These are phyloP conservation scores for Mycena rosella DNA, from an alignment of 768 basidiomycete species.

Conservation along the genomic window DNA sequence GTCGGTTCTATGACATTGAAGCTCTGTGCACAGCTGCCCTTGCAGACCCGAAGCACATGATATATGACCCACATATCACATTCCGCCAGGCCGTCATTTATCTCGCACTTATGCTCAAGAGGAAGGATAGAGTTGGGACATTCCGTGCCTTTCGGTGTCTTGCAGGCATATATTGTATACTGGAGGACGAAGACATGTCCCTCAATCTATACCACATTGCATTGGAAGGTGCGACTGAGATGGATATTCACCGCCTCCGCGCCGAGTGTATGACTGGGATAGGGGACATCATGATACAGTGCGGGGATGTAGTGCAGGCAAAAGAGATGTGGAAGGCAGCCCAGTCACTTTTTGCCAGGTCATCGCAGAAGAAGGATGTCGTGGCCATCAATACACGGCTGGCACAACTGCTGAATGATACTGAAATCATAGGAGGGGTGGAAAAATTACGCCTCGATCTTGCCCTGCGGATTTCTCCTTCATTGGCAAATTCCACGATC, in stretches of 20 bases:
- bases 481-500: too few species aligned
- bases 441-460: too few species aligned
- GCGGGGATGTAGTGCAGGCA: background rate
- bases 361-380: background rate
- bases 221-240: conserved; percentile 7
- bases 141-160: conserved; percentile 4
- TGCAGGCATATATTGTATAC: background rate
- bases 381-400: background rate
- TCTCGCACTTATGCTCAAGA: background rate
- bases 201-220: background rate
- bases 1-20: background rate
- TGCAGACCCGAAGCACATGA: background rate
- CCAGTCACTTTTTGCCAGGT: background rate
- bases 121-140: background rate
- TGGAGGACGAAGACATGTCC: conserved; percentile 6
- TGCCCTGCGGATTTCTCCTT: too few species aligned
- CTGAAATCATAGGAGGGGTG: too few species aligned
- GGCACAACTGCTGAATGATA: background rate
- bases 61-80: background rate
- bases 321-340: background rate
- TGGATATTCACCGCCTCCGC: background rate
- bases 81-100: background rate
- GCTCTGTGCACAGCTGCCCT: background rate
- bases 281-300: background rate
- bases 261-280: conserved; percentile 13